Percentiles rank a stretch among this genome's conserved stretches.
These are phyloP conservation scores for Tuber umbilicatum DNA, from an alignment of 495 filamentous ascomycete species.

Conservation along the genomic window DNA sequence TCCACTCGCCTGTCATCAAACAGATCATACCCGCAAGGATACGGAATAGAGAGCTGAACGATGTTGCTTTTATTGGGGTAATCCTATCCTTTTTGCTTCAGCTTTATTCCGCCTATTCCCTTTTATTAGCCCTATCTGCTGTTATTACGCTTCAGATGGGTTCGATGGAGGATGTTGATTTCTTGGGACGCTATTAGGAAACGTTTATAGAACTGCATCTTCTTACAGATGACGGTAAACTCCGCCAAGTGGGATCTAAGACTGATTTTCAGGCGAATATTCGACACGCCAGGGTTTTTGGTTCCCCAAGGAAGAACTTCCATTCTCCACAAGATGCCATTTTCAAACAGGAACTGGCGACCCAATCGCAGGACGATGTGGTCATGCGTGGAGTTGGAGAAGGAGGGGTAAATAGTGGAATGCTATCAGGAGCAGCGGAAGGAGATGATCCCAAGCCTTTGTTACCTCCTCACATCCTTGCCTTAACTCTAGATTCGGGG, in stretches of 20 bases:
- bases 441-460: constrained; percentile 24
- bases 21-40: constrained; percentile 75
- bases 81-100: constrained; percentile 42
- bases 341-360: constrained; percentile 32
- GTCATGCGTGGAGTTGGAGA: constrained; percentile 42
- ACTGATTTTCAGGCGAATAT: constrained; percentile 68
- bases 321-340: constrained; percentile 34
- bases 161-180: constrained; percentile 26
- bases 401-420: neutral
- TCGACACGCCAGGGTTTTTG: constrained; percentile 58
- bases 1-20: constrained; percentile 67
- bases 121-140: constrained; percentile 4
- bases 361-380: constrained; percentile 39
- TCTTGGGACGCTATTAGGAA: constrained; percentile 46
- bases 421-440: neutral
- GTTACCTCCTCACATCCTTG: constrained; percentile 68
- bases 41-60: constrained; percentile 61
- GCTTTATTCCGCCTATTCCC: constrained; percentile 8
- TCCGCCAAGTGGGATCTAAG: constrained; percentile 65
- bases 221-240: constrained; percentile 54
- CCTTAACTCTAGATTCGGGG: constrained; percentile 62
- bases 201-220: constrained; percentile 65
- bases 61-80: constrained; percentile 86
- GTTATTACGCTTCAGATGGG: neutral
- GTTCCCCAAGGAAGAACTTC: constrained; percentile 40